A percentile compares a stretch with the other conserved stretches of the same genome.
Evolutionary conservation across 2,329 filamentous ascomycete species (phyloP).

Genomic region (Alternaria dauci): DNA sequence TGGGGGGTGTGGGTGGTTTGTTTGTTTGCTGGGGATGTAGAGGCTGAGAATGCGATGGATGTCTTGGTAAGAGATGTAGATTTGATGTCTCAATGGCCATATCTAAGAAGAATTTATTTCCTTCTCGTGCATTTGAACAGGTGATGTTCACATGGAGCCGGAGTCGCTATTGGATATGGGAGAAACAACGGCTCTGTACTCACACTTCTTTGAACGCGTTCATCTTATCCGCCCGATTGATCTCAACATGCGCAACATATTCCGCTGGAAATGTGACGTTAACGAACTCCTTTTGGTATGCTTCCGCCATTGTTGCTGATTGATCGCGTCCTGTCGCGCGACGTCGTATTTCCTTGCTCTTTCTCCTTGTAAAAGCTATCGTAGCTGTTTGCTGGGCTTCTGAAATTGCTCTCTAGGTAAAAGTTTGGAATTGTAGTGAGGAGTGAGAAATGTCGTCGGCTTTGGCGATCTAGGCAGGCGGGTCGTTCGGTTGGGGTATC

Average conservation of each 20-base stretch:
- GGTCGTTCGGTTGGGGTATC: conserved; percentile 25
- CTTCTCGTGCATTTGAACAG: not conserved
- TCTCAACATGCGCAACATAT: conserved; percentile 88
- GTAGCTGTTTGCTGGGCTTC: too few species aligned
- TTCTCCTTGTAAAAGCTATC: not conserved
- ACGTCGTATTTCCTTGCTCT: conserved; percentile 16
- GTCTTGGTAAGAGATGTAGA: not conserved
- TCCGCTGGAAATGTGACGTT: conserved; percentile 74
- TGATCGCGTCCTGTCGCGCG: not conserved
- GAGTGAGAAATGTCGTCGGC: conserved; percentile 5
- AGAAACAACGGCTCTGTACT: conserved; percentile 28
- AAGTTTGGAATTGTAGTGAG: too few species aligned
- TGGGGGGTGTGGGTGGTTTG: not conserved
- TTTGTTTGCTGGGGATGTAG: too few species aligned
- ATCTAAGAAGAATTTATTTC: not conserved
- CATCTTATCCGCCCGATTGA: conserved; percentile 84
- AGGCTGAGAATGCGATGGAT: not conserved
- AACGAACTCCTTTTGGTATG: conserved; percentile 70
- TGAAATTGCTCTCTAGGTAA: accelerated
- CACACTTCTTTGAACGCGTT: conserved; percentile 82
- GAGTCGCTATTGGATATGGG: too few species aligned
- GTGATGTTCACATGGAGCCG: not conserved
- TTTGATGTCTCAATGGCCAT: not conserved
- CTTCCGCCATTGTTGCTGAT: conserved; percentile 34
- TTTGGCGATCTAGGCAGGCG: conserved; percentile 23